Evolutionary conservation across 164 flowering plant species (phyloP), one percentile per base, ranked within the genome.

Genomic region (Dillenia turbinata): DNA sequence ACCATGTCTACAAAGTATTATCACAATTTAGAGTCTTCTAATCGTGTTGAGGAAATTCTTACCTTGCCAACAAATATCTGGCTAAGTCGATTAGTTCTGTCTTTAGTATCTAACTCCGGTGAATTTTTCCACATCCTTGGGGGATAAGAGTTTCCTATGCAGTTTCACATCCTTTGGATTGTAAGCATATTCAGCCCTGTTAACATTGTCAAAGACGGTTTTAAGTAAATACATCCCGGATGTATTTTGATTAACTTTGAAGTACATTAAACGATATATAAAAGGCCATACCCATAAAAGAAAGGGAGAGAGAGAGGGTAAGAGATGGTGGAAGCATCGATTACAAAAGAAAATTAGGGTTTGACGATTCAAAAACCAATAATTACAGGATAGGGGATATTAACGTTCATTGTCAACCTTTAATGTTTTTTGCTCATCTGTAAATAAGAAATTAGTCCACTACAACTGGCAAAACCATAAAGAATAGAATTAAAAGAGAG

Each of bases 111-210:
- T 8, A 72, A 64, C 64, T 84, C 95, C n/a, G 81, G 74, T 52
- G 59, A 53, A 19, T 19, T 68, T 73, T 74, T 49, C 49, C 62
- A 49, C 54, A 67, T 44, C 56, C 11, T 56, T 63, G 1, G 77
- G 71, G 13, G 75, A 45, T 46, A 77, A 57, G 49, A 15, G 73
- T 57, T 71, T 83, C 57, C 60, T 73, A 54, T 61, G 51, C 11
- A 65, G 64, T 15, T 72, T 78, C 55, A 78, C 73, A 62, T 91
- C 92, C 73, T 84, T 94, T 3, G 99, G 97, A 9, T 85, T 89
- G 67, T 86, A 85, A 14, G 99, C 99, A 76, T 66, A 75, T 24
- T 71, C 64, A 54, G 90, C 79, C 63, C 95, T 89, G 70, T 54
- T 49, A 19, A 75, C 57, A 56, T 12, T 43, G 22, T 19, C 1